phyloP scores from a whole-genome alignment of 2,329 filamentous ascomycete genomes.

The Colletotrichum acutatum region DNA sequence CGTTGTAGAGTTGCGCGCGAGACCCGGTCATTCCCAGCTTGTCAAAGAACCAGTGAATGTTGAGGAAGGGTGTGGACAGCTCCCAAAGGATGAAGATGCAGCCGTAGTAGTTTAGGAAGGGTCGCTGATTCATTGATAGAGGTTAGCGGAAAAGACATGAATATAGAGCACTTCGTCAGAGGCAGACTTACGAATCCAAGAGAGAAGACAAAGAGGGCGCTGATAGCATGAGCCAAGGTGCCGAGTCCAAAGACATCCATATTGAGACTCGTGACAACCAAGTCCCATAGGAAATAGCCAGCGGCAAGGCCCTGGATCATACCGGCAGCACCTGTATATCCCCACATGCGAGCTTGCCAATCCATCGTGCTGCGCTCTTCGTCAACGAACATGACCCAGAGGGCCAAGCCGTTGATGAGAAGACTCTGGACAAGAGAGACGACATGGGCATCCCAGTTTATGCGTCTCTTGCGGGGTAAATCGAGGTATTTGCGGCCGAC shows the following conservation, averaged over 20 bases:
- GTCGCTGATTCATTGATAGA: slow-evolving; percentile 64
- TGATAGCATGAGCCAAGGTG: slow-evolving; percentile 80
- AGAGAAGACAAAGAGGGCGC: slow-evolving; percentile 78
- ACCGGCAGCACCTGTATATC: slow-evolving; percentile 77
- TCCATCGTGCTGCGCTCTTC: slow-evolving; percentile 74
- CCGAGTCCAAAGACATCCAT: slow-evolving; percentile 80
- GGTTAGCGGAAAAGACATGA: slow-evolving; percentile 14
- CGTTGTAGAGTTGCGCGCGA: slow-evolving; percentile 79
- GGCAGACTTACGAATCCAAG: slow-evolving; percentile 78
- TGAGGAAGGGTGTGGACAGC: slow-evolving; percentile 85
- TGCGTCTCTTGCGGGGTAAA: slow-evolving; percentile 67
- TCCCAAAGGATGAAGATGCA: slow-evolving; percentile 88
- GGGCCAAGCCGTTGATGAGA: slow-evolving; percentile 77
- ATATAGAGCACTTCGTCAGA: slow-evolving; percentile 11
- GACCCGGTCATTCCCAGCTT: slow-evolving; percentile 85
- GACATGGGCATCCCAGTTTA: slow-evolving; percentile 89
- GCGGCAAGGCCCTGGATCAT: slow-evolving; percentile 81
- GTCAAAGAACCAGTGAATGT: slow-evolving; percentile 93
- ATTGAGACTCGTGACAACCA: slow-evolving; percentile 75
- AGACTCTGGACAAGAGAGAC: slow-evolving; percentile 84
- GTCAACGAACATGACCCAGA: slow-evolving; percentile 78
- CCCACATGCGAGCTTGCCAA: slow-evolving; percentile 77
- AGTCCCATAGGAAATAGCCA: slow-evolving; percentile 88
- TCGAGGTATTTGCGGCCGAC: slow-evolving; percentile 74
- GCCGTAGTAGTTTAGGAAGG: slow-evolving; percentile 87